These are phyloP conservation scores for Eimeria zaria DNA, from an alignment of 169 alveolate genomes.

Conservation along the genomic window DNA sequence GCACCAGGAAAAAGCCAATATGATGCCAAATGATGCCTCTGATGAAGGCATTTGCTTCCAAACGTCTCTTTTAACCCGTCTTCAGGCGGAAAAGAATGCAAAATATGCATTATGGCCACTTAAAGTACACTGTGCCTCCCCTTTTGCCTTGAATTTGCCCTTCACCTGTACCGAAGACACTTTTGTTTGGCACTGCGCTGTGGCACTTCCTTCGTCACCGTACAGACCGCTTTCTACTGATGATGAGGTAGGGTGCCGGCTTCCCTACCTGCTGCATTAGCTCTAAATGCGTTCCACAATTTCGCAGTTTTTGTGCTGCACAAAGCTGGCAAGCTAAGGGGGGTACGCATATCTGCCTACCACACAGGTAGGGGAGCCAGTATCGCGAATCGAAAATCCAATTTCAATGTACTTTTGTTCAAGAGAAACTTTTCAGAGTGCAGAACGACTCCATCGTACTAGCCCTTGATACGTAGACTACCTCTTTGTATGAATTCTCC, in stretches of 20 bases:
- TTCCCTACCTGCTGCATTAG: neutral
- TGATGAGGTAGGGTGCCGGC: neutral
- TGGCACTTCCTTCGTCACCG: neutral
- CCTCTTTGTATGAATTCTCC: neutral
- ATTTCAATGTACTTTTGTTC: neutral
- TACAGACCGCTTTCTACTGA: neutral
- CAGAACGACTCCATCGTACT: neutral
- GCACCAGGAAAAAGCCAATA: neutral
- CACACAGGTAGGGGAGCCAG: neutral
- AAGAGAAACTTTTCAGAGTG: neutral
- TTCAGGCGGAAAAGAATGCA: neutral
- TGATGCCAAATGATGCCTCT: neutral
- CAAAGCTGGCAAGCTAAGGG: neutral
- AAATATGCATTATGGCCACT: neutral
- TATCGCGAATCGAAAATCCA: neutral
- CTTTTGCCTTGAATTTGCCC: neutral
- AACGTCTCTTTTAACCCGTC: neutral
- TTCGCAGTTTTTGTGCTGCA: neutral
- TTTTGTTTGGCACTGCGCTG: neutral
- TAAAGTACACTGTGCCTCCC: neutral
- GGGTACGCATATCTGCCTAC: neutral
- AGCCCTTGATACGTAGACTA: neutral
- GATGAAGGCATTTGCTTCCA: neutral
- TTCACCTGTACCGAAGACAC: neutral
- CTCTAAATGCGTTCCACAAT: neutral